Evolutionary conservation across 2,329 filamentous ascomycete genomes (phyloP).

Genomic region (Diaporthe vaccinii): DNA sequence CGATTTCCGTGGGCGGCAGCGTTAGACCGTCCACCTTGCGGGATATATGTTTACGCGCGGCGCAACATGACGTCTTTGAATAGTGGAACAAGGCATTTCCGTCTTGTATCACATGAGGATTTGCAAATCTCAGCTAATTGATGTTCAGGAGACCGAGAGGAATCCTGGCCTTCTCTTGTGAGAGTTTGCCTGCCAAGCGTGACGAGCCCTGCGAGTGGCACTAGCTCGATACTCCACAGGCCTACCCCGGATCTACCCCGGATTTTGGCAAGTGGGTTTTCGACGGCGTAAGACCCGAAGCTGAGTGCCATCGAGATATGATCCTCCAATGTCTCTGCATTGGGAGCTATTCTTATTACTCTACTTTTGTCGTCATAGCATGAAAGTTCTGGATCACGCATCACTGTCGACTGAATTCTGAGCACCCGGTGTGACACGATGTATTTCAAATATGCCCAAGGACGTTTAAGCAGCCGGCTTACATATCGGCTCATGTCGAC

Average conservation of each 20-base stretch:
- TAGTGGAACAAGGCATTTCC: not conserved
- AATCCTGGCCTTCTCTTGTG: not conserved
- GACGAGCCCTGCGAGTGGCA: too few relatives aligned
- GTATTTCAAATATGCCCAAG: conserved; percentile 17
- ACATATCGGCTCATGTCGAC: conserved; percentile 1
- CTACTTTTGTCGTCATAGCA: too few relatives aligned
- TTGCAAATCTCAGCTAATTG: not conserved
- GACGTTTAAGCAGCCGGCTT: not conserved
- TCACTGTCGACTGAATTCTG: not conserved
- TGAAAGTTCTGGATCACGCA: too few relatives aligned
- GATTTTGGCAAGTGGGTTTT: not conserved
- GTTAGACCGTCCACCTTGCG: not conserved
- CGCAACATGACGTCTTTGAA: not conserved
- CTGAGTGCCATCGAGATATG: not conserved
- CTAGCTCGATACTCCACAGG: not conserved
- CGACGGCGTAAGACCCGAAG: not conserved
- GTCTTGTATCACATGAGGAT: not conserved
- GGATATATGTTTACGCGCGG: conserved; percentile 17
- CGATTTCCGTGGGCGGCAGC: not conserved
- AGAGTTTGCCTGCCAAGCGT: not conserved
- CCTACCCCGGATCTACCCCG: not conserved
- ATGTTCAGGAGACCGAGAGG: too few relatives aligned
- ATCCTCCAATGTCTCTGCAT: too few relatives aligned
- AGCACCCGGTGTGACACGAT: not conserved
- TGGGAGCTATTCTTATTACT: too few relatives aligned